These are phyloP conservation scores for Paramecium primaurelia DNA, from an alignment of 73 alveolate genomes.

Conservation along the genomic window DNA sequence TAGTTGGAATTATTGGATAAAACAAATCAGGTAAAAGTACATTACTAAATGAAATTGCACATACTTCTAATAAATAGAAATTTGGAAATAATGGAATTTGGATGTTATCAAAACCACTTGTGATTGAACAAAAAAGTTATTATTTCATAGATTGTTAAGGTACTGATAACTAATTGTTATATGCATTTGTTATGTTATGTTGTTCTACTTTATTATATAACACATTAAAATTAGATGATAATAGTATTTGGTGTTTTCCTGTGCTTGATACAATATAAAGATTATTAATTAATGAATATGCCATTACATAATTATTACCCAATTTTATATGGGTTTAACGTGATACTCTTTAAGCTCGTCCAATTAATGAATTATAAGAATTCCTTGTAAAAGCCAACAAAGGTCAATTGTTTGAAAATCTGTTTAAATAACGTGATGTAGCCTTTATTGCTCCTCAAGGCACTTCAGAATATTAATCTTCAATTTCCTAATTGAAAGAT, in stretches of 20 bases:
- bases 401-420: neutral
- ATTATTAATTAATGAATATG: neutral
- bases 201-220: neutral
- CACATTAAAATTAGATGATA: neutral
- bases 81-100: neutral
- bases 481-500: neutral
- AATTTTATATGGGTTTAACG: neutral
- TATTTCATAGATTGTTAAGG: neutral
- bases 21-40: constrained; percentile 2
- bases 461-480: neutral
- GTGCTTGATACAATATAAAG: neutral
- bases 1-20: neutral
- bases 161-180: neutral
- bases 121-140: neutral
- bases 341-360: neutral
- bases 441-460: neutral
- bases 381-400: neutral
- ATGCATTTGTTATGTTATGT: neutral
- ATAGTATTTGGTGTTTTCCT: neutral
- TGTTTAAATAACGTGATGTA: neutral
- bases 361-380: neutral
- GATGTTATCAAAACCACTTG: neutral
- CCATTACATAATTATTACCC: neutral
- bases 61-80: neutral
- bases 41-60: neutral